phyloP scores from a whole-genome alignment of 2,329 filamentous ascomycete species.

The Fusarium hainanense region DNA sequence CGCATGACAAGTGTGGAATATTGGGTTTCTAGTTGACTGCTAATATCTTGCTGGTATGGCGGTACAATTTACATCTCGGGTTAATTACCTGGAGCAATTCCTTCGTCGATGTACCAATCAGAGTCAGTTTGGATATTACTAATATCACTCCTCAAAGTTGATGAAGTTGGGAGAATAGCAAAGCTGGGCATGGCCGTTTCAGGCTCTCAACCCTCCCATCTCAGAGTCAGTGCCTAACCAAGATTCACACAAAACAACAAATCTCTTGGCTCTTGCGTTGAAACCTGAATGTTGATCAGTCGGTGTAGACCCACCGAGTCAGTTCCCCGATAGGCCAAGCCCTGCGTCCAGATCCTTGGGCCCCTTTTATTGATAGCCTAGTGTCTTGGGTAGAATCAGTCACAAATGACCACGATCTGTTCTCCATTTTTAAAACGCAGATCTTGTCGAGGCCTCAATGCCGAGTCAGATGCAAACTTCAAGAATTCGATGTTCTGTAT shows the following conservation, averaged over 20 bases:
- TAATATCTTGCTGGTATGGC: background rate
- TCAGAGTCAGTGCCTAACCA: background rate
- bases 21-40: accelerated
- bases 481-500: background rate
- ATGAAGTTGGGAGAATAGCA: accelerated
- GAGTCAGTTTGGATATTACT: no score
- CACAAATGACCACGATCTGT: background rate
- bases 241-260: background rate
- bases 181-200: background rate
- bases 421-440: background rate
- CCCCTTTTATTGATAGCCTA: background rate
- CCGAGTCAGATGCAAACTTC: no score
- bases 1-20: background rate
- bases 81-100: background rate
- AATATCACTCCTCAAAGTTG: no score
- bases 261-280: background rate
- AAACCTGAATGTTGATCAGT: background rate
- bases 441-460: background rate
- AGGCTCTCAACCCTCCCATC: background rate
- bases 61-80: background rate
- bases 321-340: background rate
- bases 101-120: background rate
- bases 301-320: background rate
- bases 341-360: background rate
- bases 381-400: background rate